These are phyloP conservation scores for Fulvia fulva DNA, from an alignment of 2,329 filamentous ascomycete genomes.

Conservation along the genomic window DNA sequence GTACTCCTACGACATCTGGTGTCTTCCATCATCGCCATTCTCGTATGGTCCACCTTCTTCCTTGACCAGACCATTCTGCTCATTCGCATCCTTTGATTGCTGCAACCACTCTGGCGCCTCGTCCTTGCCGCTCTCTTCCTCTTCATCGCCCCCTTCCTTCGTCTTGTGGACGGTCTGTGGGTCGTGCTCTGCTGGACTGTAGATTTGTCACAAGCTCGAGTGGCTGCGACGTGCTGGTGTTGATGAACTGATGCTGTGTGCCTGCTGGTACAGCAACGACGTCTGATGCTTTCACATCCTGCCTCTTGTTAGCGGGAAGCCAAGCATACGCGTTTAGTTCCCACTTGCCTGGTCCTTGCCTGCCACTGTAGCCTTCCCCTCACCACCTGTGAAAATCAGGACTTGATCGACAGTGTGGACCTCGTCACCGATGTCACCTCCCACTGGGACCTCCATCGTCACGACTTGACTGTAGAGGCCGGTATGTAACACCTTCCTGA, in stretches of 20 bases:
- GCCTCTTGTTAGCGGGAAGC: slow-evolving; percentile 18
- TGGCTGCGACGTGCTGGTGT: slow-evolving; percentile 53
- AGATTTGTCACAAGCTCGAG: slow-evolving; percentile 61
- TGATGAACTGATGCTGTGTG: slow-evolving; percentile 63
- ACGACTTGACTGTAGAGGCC: slow-evolving; percentile 62
- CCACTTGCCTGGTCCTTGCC: slow-evolving; percentile 52
- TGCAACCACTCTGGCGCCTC: slow-evolving; percentile 58
- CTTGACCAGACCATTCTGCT: slow-evolving; percentile 53
- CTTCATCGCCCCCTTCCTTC: slow-evolving; percentile 60
- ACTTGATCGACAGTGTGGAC: slow-evolving; percentile 64
- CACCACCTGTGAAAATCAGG: slow-evolving; percentile 60
- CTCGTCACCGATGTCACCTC: slow-evolving; percentile 64
- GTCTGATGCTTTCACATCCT: slow-evolving; percentile 52
- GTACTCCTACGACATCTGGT: slow-evolving; percentile 27
- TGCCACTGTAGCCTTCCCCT: slow-evolving; percentile 55
- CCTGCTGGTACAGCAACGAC: slow-evolving; percentile 62
- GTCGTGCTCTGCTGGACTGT: slow-evolving; percentile 60
- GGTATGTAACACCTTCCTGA: slow-evolving; percentile 60
- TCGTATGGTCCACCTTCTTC: slow-evolving; percentile 36
- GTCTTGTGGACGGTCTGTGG: slow-evolving; percentile 58
- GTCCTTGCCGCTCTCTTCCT: slow-evolving; percentile 59
- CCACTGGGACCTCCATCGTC: slow-evolving; percentile 61
- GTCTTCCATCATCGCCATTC: slow-evolving; percentile 35
- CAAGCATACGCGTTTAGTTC: background rate
- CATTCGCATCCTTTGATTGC: slow-evolving; percentile 56